Conservation (phyloP, 768 basidiomycete genomes). For the Agrocybe praecox region DNA sequence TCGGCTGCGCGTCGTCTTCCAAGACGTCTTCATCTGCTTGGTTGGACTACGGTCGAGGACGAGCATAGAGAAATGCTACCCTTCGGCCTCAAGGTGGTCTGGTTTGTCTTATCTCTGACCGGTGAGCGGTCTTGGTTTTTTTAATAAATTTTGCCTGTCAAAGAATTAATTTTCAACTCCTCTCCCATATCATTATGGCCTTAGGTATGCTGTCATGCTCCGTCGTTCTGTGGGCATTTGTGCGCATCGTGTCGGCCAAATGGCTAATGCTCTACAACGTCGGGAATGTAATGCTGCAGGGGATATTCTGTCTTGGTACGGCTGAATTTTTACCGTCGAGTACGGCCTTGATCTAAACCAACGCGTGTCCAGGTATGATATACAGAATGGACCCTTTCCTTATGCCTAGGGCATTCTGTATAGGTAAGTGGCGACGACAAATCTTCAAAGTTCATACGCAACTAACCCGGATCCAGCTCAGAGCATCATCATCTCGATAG, state of each 20-base stretch:
- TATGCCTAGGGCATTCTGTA: conserved; percentile 64
- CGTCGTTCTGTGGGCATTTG: conserved; percentile 47
- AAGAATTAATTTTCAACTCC: not conserved
- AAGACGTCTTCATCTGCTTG: not conserved
- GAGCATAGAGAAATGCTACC: conserved; percentile 47
- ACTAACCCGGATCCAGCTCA: conserved; percentile 34
- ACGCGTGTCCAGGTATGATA: conserved; percentile 48
- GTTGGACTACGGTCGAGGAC: not conserved
- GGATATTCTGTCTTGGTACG: conserved; percentile 62
- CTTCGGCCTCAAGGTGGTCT: conserved; percentile 55
- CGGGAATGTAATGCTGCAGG: conserved; percentile 54
- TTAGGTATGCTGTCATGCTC: conserved; percentile 55
- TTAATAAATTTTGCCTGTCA: not conserved
- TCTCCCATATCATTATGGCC: not conserved
- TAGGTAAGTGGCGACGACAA: conserved; percentile 38
- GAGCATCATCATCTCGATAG: conserved; percentile 42
- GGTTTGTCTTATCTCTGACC: conserved; percentile 59
- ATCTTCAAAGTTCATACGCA: not conserved
- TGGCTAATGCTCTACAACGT: conserved; percentile 53
- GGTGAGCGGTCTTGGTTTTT: conserved; percentile 34
- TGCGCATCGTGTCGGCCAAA: conserved; percentile 39
- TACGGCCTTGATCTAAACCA: not conserved
- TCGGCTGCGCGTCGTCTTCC: not conserved
- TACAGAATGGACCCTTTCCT: conserved; percentile 62
- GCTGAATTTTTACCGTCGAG: not conserved